A percentile compares a stretch with the other conserved stretches of the same genome.
These are phyloP conservation scores for Thinopyrum elongatum DNA, from an alignment of 176 grass and related monocot species.

Conservation along the genomic window DNA sequence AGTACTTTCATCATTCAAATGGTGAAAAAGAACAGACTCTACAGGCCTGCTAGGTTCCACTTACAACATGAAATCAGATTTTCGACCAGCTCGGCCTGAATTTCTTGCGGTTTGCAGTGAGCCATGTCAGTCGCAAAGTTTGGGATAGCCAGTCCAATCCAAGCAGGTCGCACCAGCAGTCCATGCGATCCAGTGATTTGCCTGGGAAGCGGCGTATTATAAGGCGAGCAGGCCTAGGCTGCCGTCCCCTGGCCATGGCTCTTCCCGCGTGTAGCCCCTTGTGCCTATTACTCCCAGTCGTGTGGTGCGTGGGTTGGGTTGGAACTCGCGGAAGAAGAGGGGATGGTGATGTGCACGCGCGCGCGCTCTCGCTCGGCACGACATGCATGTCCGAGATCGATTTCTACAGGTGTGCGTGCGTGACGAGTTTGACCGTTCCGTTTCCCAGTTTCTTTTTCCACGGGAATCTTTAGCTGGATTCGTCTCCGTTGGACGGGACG, in stretches of 20 bases:
- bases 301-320: not conserved
- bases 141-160: slow-evolving; percentile 6
- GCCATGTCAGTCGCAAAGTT: slow-evolving; percentile 9
- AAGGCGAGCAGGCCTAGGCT: slow-evolving; percentile 26
- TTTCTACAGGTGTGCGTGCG: slow-evolving; percentile 17
- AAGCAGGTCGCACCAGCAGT: slow-evolving; percentile 26
- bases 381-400: slow-evolving; percentile 49
- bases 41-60: not conserved
- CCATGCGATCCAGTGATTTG: slow-evolving; percentile 41
- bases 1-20: not conserved
- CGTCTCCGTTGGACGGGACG: slow-evolving; percentile 37
- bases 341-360: slow-evolving; percentile 25
- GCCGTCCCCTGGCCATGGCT: not conserved
- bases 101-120: not conserved
- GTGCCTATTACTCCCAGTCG: slow-evolving; percentile 16
- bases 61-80: not conserved
- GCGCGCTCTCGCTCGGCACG: not conserved
- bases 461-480: slow-evolving; percentile 53
- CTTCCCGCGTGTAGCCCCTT: slow-evolving; percentile 19
- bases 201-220: slow-evolving; percentile 20
- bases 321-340: slow-evolving; percentile 34
- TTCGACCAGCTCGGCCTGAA: not conserved
- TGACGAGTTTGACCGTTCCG: slow-evolving; percentile 30
- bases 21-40: not conserved
- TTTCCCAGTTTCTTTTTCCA: not conserved